These are phyloP conservation scores for Eutrema japonicum DNA, from an alignment of 345 rosid genomes.

Conservation along the genomic window DNA sequence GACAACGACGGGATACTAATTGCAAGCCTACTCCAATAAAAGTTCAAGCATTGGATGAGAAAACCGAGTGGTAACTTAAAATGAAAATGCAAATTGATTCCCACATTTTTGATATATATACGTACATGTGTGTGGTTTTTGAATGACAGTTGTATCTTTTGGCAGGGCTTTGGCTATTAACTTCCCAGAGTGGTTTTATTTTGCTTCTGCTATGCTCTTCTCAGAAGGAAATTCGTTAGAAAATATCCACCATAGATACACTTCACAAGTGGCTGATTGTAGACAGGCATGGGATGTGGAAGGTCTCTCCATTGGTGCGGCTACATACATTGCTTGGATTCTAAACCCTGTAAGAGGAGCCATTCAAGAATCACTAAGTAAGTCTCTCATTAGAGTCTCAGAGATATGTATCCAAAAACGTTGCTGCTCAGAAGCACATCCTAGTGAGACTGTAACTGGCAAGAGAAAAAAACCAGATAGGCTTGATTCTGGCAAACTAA, in stretches of 20 bases:
- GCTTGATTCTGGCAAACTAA: constrained; percentile 18
- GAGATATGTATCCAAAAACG: constrained; percentile 53
- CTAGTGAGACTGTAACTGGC: constrained; percentile 37
- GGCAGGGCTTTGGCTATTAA: constrained; percentile 78
- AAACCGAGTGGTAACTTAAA: constrained; percentile 64
- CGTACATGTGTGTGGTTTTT: background rate
- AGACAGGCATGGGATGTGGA: constrained; percentile 42
- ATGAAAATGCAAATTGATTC: constrained; percentile 1
- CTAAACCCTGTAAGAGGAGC: constrained; percentile 56
- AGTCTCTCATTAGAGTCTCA: constrained; percentile 54
- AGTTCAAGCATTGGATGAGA: constrained; percentile 50
- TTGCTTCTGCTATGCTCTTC: constrained; percentile 68
- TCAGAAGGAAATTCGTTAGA: constrained; percentile 39
- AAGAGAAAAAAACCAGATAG: constrained; percentile 45
- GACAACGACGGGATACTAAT: constrained; percentile 31
- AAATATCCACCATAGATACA: constrained; percentile 24
- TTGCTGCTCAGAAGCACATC: constrained; percentile 35
- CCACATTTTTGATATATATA: background rate
- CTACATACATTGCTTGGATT: constrained; percentile 77
- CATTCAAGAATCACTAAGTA: constrained; percentile 52
- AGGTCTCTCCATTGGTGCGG: constrained; percentile 51
- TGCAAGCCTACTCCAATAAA: constrained; percentile 41
- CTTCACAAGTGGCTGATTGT: constrained; percentile 20
- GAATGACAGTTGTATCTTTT: constrained; percentile 22
- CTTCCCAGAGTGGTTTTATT: constrained; percentile 84